phyloP scores from a whole-genome alignment of 441 rosid genomes.

The Omphalea diandra region DNA sequence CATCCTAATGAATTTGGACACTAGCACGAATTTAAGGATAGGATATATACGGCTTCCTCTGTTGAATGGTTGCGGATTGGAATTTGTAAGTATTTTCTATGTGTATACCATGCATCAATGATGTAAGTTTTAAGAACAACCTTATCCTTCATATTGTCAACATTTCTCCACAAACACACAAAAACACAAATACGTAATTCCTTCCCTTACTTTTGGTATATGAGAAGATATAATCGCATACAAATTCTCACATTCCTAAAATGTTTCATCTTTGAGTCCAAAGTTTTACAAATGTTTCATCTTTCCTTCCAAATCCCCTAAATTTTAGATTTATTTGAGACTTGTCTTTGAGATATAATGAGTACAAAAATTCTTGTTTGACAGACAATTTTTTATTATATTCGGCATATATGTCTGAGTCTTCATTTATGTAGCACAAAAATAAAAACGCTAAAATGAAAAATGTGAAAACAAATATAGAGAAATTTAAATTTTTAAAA shows the following conservation, averaged over 20 bases:
- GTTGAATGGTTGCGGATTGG: not conserved
- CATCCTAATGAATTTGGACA: not conserved
- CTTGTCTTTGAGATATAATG: no score
- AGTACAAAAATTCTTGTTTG: no score
- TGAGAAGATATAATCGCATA: slow-evolving; percentile 1
- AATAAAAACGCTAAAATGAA: no score
- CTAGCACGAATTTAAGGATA: not conserved
- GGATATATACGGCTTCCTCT: not conserved
- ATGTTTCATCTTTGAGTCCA: no score
- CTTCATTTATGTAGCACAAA: no score
- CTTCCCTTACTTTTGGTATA: slow-evolving; percentile 11
- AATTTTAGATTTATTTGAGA: no score
- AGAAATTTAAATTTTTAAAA: no score
- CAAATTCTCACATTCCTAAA: not conserved
- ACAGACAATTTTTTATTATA: no score
- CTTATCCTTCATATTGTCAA: slow-evolving; percentile 5
- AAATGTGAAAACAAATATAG: no score
- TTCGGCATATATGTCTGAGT: no score
- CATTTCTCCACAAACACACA: not conserved
- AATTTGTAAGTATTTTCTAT: not conserved
- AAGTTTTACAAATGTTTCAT: no score
- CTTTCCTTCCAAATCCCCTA: no score
- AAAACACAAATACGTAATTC: slow-evolving; percentile 5
- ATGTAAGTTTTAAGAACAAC: slow-evolving; percentile 10
- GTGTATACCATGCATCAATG: not conserved